Base-by-base conservation (phyloP, 1,284 basidiomycete species). In the Rugiboletus extremiorientalis region DNA sequence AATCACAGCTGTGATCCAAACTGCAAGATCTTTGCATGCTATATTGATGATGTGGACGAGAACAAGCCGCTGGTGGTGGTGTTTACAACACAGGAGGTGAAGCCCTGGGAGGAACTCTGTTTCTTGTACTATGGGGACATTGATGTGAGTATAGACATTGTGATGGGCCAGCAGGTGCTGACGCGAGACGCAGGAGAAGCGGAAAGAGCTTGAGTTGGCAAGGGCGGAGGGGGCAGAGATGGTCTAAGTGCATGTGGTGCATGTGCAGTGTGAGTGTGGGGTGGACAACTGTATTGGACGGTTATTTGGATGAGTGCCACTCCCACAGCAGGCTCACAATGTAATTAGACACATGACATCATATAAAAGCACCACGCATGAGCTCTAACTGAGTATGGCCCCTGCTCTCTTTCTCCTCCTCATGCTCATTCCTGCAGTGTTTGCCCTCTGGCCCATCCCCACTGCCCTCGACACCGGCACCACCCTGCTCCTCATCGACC, bases 1-100 rank as follows among this genome's bases (percentile, higher is more conserved):
- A 95, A 95, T 65, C 93, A 96, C 66, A 93, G 89, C 20, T 96
- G 94, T 67, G 86, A 92, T 60, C 93, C 94, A 0, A 97, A 96
- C 69, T 85, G 91, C 60, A 71, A 71, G 7, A 80, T 93, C 15
- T 79, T 81, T n/a, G 79, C 90, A 2, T 87, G 85, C 34, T 89
- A 91, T 60, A 84, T 86, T 61, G 84, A 89, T 58, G 85, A 88
- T 60, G 74, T 82, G 45, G 76, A 85, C 66, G 71, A 88, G 45
- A 70, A 80, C 25, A 85, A 84, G 65, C 84, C 83, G 0, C 75
- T 88, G 11, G 73, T 95, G 7, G 80, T 84, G 0, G 80, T 95
- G 22, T 94, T 94, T 69, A 84, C 92, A 5, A 73, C 67, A 16
- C 74, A 81, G 20, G 84, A 89, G 52, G 84, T 96, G 18, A 75